These are phyloP conservation scores for Pseudonitzschia pungens DNA, from an alignment of 108 stramenopile species.

Conservation along the genomic window DNA sequence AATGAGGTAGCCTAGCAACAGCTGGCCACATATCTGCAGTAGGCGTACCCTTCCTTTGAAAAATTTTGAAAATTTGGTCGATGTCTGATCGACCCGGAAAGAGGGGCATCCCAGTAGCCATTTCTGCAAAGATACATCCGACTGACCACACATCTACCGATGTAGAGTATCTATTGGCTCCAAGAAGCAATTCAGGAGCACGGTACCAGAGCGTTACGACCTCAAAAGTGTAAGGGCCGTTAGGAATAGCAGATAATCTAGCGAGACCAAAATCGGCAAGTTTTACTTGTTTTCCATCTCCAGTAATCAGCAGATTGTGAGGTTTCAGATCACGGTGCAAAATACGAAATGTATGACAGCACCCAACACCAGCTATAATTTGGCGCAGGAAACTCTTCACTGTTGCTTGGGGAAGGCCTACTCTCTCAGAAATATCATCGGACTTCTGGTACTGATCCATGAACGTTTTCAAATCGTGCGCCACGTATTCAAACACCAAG, in stretches of 20 bases:
- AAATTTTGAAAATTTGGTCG: constrained; percentile 90
- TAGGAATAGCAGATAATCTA: constrained; percentile 81
- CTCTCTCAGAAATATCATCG: constrained; percentile 73
- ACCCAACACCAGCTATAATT: constrained; percentile 85
- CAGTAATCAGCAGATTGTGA: constrained; percentile 84
- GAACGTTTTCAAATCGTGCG: constrained; percentile 81
- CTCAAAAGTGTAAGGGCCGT: constrained; percentile 84
- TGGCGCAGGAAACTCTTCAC: constrained; percentile 77
- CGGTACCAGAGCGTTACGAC: constrained; percentile 99
- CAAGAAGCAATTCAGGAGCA: constrained; percentile 95
- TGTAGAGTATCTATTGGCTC: constrained; percentile 83
- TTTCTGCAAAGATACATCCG: constrained; percentile 98
- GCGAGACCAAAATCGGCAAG: constrained; percentile 98
- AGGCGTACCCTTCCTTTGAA: constrained; percentile 91
- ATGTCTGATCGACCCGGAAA: constrained; percentile 86
- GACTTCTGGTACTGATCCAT: constrained; percentile 75
- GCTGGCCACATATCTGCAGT: constrained; percentile 87
- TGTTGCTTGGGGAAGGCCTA: constrained; percentile 64
- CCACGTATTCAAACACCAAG: constrained; percentile 87
- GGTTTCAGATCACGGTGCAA: constrained; percentile 94
- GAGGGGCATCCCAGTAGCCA: constrained; percentile 88
- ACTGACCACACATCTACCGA: constrained; percentile 95
- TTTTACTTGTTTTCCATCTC: constrained; percentile 83
- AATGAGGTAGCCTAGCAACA: constrained; percentile 86
- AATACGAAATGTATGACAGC: constrained; percentile 85